Percentiles rank a stretch among this genome's conserved stretches.
phyloP scores from a whole-genome alignment of 106 monocot species.

The Triglochin maritima region DNA sequence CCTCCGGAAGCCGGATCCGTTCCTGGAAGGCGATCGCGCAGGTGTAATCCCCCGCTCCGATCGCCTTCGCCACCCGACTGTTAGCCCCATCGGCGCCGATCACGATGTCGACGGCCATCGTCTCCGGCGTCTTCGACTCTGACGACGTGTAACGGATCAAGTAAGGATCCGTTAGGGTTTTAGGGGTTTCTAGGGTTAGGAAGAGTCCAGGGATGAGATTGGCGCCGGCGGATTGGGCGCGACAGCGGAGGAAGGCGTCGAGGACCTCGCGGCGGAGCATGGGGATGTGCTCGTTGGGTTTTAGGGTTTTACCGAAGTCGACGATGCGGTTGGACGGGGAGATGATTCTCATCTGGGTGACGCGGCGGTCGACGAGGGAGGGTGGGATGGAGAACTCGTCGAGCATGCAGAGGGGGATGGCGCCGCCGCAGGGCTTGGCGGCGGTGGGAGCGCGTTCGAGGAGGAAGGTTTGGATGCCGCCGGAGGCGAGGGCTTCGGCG shows the following conservation, averaged over 20 bases:
- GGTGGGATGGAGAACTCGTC: slow-evolving; percentile 71
- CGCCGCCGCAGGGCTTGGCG: slow-evolving; percentile 89
- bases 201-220: slow-evolving; percentile 42
- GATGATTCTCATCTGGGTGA: slow-evolving; percentile 66
- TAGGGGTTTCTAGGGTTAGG: slow-evolving; percentile 37
- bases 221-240: slow-evolving; percentile 50
- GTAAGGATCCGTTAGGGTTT: slow-evolving; percentile 34
- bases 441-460: slow-evolving; percentile 69
- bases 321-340: slow-evolving; percentile 70
- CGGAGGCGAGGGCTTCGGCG: slow-evolving; percentile 54
- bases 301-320: slow-evolving; percentile 60
- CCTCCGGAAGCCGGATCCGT: slow-evolving; percentile 59
- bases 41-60: slow-evolving; percentile 53
- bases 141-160: slow-evolving; percentile 39
- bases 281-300: slow-evolving; percentile 54
- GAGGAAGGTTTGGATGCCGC: slow-evolving; percentile 48
- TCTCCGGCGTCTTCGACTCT: not conserved
- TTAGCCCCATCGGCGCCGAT: slow-evolving; percentile 90
- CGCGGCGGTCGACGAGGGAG: slow-evolving; percentile 65
- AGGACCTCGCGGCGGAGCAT: slow-evolving; percentile 93
- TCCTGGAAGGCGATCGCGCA: slow-evolving; percentile 90
- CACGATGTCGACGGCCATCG: slow-evolving; percentile 46
- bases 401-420: slow-evolving; percentile 89
- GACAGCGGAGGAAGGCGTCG: slow-evolving; percentile 71
- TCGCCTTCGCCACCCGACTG: slow-evolving; percentile 68